Evolutionary conservation across 495 filamentous ascomycete genomes (phyloP), one percentile per base, ranked within the genome.

Genomic region (Lasiosphaeria miniovina): DNA sequence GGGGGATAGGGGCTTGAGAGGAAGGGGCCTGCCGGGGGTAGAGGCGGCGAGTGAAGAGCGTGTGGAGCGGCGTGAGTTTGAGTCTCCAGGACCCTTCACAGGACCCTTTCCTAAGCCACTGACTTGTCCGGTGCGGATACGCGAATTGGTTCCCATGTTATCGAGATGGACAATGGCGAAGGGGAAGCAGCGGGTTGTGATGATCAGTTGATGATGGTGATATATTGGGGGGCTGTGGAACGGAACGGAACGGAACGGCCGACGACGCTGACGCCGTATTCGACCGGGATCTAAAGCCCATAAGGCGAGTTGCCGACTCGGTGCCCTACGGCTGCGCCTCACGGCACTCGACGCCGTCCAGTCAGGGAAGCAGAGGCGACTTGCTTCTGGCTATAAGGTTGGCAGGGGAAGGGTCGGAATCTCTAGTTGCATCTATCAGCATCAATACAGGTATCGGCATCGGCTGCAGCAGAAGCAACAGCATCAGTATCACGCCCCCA

Each of bases 61-160:
- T 14, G 53, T 61, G 52, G 63, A 57, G 31, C 58, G 60, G 14
- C 63, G 65, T 55, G 62, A 64, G 56, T 64, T 55, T 52, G 49
- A 11, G 33, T 69, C 58, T 55, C 52, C 62, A 40, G 33, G 31
- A 46, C 55, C 61, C 55, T 61, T 61, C n/a, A 57, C 36, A 32
- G 54, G 40, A 3, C 59, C 62, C 52, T 69, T 69, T 59, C 58
- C 65, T 51, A 60, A 54, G 55, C 68, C 58, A 34, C 59, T 58
- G 48, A 57, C 51, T 41, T 64, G 59, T 61, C 67, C 59, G 43
- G 57, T 46, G 17, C 68, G 70, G 46, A 59, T 43, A 52, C 66
- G 62, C 59, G 61, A 57, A 53, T 54, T 49, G 34, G 49, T 59
- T 63, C 63, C 68, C 68, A 71, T 71, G 64, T 60, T 68, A 65